Evolutionary conservation across 257 asterid genomes (phyloP), one percentile per base, ranked within the genome.

Genomic region (Perilla frutescens): DNA sequence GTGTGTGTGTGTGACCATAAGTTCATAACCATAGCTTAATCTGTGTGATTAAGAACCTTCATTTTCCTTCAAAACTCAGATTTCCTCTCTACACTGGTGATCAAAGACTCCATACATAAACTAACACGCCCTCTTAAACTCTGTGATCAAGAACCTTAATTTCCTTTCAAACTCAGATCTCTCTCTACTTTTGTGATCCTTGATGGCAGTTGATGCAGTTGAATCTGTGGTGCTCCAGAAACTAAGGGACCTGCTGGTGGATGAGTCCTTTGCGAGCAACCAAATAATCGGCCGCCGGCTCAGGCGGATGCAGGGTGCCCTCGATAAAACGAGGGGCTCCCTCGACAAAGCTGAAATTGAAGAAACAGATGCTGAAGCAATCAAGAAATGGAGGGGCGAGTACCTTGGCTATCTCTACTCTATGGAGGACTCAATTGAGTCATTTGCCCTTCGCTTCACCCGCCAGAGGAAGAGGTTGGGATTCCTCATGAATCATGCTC

Each of bases 141-240:
- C 7, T 40, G 44, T 40, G 44, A 44, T 44, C 49, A 44, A 44
- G 49, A 44, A 44, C 11, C 12, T 9, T 9, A 0, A 44, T 44
- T 44, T 8, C 49, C 1, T 12, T 55, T 29, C 61, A 26, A 51
- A 51, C 57, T n/a, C 20, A 10, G 7, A 10, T 2, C 3, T 3
- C 6, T 4, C 53, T 48, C 13, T 61, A 1, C 31, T 4, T 1
- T 41, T 15, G 11, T 48, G 7, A 3, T 7, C 36, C 6, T 29
- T 29, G 12, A 76, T 68, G 76, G 75, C 40, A 2, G 71, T 76
- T 2, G 80, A 76, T 76, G 75, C 76, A 59, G 66, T 61, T 61
- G 65, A 66, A 65, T 60, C 59, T 6, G 61, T 76, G 60, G 68
- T 76, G 48, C 80, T 76, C 49, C 59, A 60, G 26, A 20, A 20